These are phyloP conservation scores for Galerina marginata DNA, from an alignment of 768 basidiomycete species.

Conservation along the genomic window DNA sequence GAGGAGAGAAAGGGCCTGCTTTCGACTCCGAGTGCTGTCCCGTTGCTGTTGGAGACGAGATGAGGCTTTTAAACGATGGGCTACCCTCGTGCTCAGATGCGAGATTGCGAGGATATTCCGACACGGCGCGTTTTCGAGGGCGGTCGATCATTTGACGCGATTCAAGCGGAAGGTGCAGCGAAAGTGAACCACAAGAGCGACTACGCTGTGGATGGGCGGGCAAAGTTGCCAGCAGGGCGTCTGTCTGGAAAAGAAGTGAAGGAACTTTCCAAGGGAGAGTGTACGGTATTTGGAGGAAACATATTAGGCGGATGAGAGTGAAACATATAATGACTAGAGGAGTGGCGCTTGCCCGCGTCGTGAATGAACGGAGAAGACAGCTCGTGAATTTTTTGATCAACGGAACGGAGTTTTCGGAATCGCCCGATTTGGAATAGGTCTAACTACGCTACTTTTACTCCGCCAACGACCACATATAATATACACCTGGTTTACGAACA, in stretches of 20 bases:
- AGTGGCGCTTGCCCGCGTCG: not conserved
- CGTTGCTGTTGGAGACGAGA: not conserved
- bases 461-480: conserved; percentile 88
- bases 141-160: not conserved
- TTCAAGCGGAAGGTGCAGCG: not conserved
- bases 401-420: conserved; percentile 26
- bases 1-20: conserved; percentile 6
- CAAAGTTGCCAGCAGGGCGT: not conserved
- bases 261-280: conserved; percentile 3
- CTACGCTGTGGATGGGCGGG: conserved; percentile 4
- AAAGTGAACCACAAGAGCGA: not conserved
- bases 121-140: conserved; percentile 4
- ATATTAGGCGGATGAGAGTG: conserved; percentile 10
- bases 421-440: conserved; percentile 17
- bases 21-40: conserved; percentile 6
- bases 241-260: not conserved
- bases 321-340: conserved; percentile 9
- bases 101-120: conserved; percentile 5
- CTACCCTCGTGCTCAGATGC: not conserved
- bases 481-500: conserved; percentile 57
- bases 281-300: conserved; percentile 9
- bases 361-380: conserved; percentile 18
- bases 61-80: not conserved
- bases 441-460: conserved; percentile 15
- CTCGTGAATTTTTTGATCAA: conserved; percentile 24